Evolutionary conservation across 2,329 filamentous ascomycete genomes (phyloP), one percentile per base, ranked within the genome.

Genomic region (Cladosporium austrohemisphaericum): DNA sequence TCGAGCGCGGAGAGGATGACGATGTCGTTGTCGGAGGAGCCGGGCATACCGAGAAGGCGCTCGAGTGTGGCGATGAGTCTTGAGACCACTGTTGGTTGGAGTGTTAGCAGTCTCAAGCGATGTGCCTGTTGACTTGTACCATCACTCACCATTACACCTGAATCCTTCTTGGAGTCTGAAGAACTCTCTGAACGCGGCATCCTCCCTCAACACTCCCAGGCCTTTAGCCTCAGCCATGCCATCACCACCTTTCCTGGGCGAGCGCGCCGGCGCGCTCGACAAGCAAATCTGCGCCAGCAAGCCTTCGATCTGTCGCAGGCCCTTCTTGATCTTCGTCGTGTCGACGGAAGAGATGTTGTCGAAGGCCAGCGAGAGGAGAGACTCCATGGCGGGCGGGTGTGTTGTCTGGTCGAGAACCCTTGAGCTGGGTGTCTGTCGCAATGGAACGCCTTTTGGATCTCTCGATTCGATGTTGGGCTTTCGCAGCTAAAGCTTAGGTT

Each of bases 111-210:
- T n/a, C 23, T n/a, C n/a, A n/a, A n/a, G n/a, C n/a, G n/a, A n/a
- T n/a, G 22, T n/a, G 4, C 16, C 23, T 19, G 23, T 7, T n/a
- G 13, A 20, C 20, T 29, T 29, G 3, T 10, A 25, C 18, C 8
- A 35, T 18, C 4, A 31, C 71, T 52, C 67, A 84, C 81, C 78
- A 72, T 98, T 98, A 87, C 90, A 97, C 72, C 97, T 89, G 65
- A 98, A 98, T 2, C 91, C 88, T 65, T 97, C 91, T 68, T 98
- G 93, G 57, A 97, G 69, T 67, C 95, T 89, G 75, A 95, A 96
- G 74, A 97, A 97, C 69, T 96, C 90, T 57, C 88, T 78, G 66
- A 96, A 97, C 16, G 91, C 92, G 16, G 87, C 88, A 68, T 97
- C 93, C 55, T 84, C 80, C 43, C 80, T 78, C 55, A 96, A 72